Percentiles rank a stretch among this genome's conserved stretches.
Evolutionary conservation across 768 basidiomycete species (phyloP).

Genomic region (Mycena pura): DNA sequence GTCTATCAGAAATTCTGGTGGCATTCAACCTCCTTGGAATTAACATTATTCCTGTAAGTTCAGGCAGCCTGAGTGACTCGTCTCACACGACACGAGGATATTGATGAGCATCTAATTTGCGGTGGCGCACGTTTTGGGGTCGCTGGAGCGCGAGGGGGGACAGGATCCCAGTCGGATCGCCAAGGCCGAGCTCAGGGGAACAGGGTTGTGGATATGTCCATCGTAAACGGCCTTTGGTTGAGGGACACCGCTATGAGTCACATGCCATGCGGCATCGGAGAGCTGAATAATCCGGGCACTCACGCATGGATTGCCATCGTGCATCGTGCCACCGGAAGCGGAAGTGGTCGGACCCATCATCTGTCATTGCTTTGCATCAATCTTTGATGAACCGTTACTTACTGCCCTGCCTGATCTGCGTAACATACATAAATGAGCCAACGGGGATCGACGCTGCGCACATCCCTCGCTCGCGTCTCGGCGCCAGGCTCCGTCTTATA

Average conservation of each 20-base stretch:
- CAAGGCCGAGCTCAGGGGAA: too few relatives aligned
- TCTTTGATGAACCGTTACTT: constrained; percentile 25
- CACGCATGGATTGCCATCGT: too few relatives aligned
- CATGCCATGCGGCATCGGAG: constrained; percentile 20
- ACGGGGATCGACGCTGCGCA: constrained; percentile 8
- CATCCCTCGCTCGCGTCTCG: neutral
- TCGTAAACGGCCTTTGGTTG: too few relatives aligned
- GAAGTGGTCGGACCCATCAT: constrained; percentile 14
- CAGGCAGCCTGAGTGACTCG: neutral
- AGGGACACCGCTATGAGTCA: neutral
- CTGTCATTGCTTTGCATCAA: constrained; percentile 20
- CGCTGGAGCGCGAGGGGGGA: too few relatives aligned
- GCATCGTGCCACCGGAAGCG: constrained; percentile 20
- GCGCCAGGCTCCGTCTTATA: neutral
- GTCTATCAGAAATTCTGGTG: constrained; percentile 24
- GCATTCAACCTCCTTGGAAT: constrained; percentile 2
- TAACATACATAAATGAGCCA: constrained; percentile 21
- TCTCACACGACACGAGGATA: neutral
- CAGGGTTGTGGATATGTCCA: too few relatives aligned
- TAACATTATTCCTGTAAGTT: neutral
- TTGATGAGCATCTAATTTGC: neutral
- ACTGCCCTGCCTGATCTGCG: constrained; percentile 13
- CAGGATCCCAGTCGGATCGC: too few relatives aligned
- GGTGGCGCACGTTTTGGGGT: too few relatives aligned
- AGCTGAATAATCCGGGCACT: constrained; percentile 3